Base-by-base conservation (phyloP, 148 eudicot species). In the Fagopyrum homotropicum region DNA sequence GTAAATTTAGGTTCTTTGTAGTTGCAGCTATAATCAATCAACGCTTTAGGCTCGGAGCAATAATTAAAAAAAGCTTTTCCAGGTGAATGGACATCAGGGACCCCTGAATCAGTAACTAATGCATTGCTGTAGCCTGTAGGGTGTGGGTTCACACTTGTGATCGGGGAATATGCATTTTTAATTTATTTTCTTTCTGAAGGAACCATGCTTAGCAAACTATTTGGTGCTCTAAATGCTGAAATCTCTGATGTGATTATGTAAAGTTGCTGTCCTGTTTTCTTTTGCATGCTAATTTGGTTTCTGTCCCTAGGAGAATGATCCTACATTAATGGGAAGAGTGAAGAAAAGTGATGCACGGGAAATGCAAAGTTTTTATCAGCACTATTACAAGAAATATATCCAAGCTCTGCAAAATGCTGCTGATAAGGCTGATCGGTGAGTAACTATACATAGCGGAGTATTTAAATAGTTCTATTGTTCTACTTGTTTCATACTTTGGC, bases 331-430 rank as follows among this genome's bases (percentile, higher is more conserved):
- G 82, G 99, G 94, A 72, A 89, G 99, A 79, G 98, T 96, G 16
- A 92, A 92, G 75, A 92, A 92, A 83, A 96, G 99, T 76, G 99
- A 96, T 80, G 98, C 99, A 16, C 93, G 98, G 40, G 99, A 96
- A 82, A 96, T 96, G 98, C 98, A 92, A 86, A 96, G 98, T 86
- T 96, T 92, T 86, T 96, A 96, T 86, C 97, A 91, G 81, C 97
- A 89, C 83, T 96, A 96, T 77, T 96, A 92, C 89, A 90, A 91
- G 81, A 92, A 90, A 81, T 96, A 96, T 82, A 96, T 96, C 80
- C 97, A 91, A 84, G 98, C 98, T 60, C 79, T 96, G 81, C 99
- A 96, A 85, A 96, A 88, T 87, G 98, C 95, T 70, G 98, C 99
- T 64, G 98, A 92, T 79, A 92, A 92, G 85, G 97, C 98, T 77